These are phyloP conservation scores for Yarrowia sp. DNA, from an alignment of 805 yeast species.

Conservation along the genomic window DNA sequence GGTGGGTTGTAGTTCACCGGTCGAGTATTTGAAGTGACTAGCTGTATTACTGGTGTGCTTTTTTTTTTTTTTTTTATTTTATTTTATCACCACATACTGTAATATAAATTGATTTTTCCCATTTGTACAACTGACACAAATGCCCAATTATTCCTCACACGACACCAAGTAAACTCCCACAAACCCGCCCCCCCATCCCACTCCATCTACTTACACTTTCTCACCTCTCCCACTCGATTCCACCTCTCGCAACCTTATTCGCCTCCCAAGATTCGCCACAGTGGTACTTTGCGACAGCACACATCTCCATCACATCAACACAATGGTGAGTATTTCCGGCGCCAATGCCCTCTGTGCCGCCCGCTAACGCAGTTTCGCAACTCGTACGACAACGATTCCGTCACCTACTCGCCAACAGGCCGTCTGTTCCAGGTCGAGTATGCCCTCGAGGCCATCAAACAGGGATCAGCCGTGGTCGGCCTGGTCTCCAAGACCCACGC, in stretches of 20 bases:
- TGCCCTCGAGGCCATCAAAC: slow-evolving; percentile 93
- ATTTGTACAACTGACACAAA: no score
- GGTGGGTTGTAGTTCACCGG: no score
- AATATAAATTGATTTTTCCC: no score
- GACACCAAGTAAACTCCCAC: no score
- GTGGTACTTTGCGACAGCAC: background rate
- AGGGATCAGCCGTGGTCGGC: slow-evolving; percentile 97
- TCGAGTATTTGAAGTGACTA: no score
- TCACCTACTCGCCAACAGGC: slow-evolving; percentile 95
- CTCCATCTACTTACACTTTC: no score
- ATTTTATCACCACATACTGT: no score
- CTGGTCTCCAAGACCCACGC: slow-evolving; percentile 81
- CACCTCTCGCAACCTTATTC: background rate
- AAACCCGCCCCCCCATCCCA: background rate
- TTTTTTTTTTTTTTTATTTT: no score
- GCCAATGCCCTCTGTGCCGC: background rate
- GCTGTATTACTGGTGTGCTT: no score
- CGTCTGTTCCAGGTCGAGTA: slow-evolving; percentile 85
- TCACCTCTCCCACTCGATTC: background rate
- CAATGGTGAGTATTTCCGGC: background rate
- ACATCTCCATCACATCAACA: background rate
- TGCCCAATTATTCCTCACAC: no score
- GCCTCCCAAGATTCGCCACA: slow-evolving; percentile 12
- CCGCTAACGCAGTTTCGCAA: slow-evolving; percentile 69
- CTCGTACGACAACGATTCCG: slow-evolving; percentile 97